Evolutionary conservation across 177 flowering plant genomes (phyloP).

Genomic region (Vitis hybrid): DNA sequence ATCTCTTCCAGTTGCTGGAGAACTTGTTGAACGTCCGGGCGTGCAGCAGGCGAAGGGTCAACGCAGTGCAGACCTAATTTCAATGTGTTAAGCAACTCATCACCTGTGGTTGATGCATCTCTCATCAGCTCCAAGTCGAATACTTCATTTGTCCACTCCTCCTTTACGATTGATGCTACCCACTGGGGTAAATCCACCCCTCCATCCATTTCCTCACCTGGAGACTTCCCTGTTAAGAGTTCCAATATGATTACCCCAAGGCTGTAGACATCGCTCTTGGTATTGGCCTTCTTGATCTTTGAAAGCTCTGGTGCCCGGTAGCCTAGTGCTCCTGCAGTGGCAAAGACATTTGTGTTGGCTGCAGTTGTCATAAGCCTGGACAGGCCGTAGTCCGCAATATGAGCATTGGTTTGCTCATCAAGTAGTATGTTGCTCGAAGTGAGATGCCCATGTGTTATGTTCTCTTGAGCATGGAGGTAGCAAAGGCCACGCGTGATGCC

Average conservation of each 20-base stretch:
- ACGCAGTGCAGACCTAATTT: conserved; percentile 91
- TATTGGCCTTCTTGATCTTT: conserved; percentile 64
- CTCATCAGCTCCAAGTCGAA: conserved; percentile 90
- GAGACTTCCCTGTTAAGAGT: conserved; percentile 91
- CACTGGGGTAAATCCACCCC: conserved; percentile 92
- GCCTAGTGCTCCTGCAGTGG: conserved; percentile 78
- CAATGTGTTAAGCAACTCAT: conserved; percentile 81
- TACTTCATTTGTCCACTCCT: conserved; percentile 98
- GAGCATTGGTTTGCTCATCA: conserved; percentile 63
- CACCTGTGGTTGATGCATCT: conserved; percentile 53
- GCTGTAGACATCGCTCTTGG: conserved; percentile 88
- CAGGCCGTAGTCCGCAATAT: conserved; percentile 83
- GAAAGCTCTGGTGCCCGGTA: conserved; percentile 93
- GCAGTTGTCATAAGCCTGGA: conserved; percentile 73
- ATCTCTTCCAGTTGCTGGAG: conserved; percentile 78
- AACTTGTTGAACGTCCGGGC: conserved; percentile 77
- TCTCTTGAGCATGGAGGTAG: conserved; percentile 68
- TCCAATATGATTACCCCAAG: conserved; percentile 91
- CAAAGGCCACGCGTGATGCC: conserved; percentile 64
- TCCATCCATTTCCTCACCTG: conserved; percentile 71
- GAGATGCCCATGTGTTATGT: conserved; percentile 78
- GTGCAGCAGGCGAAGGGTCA: conserved; percentile 72
- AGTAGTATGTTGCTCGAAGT: conserved; percentile 81
- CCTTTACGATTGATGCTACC: conserved; percentile 94
- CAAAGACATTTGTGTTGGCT: conserved; percentile 62